Percentiles rank a stretch among this genome's conserved stretches.
Conservation (phyloP, 805 yeast species). For the Pichia membranifaciens region DNA sequence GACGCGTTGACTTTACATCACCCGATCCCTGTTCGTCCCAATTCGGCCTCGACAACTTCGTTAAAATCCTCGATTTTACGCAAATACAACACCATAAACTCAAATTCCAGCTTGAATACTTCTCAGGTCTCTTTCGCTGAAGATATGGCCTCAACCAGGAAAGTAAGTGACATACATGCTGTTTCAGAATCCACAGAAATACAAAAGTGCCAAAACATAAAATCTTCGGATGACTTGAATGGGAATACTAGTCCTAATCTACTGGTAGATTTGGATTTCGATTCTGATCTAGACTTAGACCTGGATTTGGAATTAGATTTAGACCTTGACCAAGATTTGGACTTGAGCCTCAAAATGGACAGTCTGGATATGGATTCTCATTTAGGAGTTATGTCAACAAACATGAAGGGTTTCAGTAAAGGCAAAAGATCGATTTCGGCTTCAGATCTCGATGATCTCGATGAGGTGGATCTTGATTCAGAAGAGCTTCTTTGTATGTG, state of each 20-base stretch:
- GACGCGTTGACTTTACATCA: slow-evolving; percentile 4
- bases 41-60: slow-evolving; percentile 5
- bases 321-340: not conserved
- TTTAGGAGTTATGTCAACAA: not conserved
- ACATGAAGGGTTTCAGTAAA: not conserved
- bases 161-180: slow-evolving; percentile 1
- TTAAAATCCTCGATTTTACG: slow-evolving; percentile 10
- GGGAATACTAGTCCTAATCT: not conserved
- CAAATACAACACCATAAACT: not conserved
- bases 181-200: slow-evolving; percentile 2
- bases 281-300: slow-evolving; percentile 1
- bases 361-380: too few species aligned
- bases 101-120: slow-evolving; percentile 3
- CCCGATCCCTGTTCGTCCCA: slow-evolving; percentile 10
- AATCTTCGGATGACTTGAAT: not conserved
- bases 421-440: too few species aligned
- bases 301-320: slow-evolving; percentile 2
- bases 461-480: slow-evolving; percentile 3
- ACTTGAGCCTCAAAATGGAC: too few species aligned
- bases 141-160: not conserved
- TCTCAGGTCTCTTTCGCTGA: not conserved
- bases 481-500: not conserved
- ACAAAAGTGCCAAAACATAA: not conserved
- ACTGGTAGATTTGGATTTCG: not conserved
- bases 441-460: not conserved